Conservation (phyloP, 192 early-diverging fungal genomes). For the Haplosporangium gracile region DNA sequence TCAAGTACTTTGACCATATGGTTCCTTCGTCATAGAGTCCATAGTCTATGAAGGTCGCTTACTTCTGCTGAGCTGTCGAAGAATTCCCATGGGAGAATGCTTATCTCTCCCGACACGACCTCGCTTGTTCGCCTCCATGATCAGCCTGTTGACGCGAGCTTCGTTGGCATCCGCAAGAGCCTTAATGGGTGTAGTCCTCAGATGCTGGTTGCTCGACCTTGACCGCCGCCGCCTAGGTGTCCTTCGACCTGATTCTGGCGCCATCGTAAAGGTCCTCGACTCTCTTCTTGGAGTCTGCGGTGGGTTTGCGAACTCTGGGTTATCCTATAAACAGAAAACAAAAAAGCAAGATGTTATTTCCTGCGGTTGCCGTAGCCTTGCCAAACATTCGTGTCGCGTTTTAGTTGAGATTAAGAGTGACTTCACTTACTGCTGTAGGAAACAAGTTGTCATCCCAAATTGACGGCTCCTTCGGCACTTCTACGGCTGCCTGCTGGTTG, state of each 20-base stretch:
- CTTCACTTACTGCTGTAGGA: not conserved
- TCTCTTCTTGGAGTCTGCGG: slow-evolving; percentile 42
- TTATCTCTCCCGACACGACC: slow-evolving; percentile 36
- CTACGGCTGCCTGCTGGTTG: not conserved
- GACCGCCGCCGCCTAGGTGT: slow-evolving; percentile 40
- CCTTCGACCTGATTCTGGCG: slow-evolving; percentile 40
- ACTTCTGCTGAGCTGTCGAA: slow-evolving; percentile 37
- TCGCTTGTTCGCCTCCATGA: slow-evolving; percentile 27
- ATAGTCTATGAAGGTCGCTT: not conserved
- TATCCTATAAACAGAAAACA: slow-evolving; percentile 11
- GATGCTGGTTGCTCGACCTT: slow-evolving; percentile 11
- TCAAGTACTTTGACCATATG: not conserved
- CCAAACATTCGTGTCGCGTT: not conserved
- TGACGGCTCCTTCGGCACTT: not conserved
- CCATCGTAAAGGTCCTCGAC: slow-evolving; percentile 15
- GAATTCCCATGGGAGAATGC: slow-evolving; percentile 51
- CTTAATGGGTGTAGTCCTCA: slow-evolving; percentile 28
- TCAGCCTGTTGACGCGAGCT: slow-evolving; percentile 34
- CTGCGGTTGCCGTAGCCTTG: not conserved
- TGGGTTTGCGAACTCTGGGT: not conserved
- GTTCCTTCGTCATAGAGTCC: not conserved
- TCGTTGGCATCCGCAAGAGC: slow-evolving; percentile 46
- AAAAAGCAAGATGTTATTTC: not conserved
- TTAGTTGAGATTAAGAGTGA: not conserved
- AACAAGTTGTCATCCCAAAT: not conserved